Percentiles rank a stretch among this genome's conserved stretches.
Conservation (phyloP, 208 protist species). For the Herpetomonas samuelpessoai region DNA sequence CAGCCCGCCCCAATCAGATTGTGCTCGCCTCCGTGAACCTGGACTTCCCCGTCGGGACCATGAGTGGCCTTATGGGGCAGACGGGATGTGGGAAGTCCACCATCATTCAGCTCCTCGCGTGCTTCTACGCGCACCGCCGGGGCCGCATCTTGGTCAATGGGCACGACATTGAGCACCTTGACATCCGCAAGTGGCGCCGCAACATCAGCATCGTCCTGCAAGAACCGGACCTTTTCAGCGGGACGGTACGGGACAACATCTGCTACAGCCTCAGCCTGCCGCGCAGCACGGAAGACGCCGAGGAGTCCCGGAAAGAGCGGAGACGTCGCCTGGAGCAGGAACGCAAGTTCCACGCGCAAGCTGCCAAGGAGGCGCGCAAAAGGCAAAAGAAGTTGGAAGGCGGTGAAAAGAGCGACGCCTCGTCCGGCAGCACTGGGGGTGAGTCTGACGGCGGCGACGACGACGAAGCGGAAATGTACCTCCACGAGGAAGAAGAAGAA, state of each 20-base stretch:
- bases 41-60: constrained; percentile 29
- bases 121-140: constrained; percentile 67
- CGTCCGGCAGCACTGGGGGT: too few species aligned
- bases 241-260: constrained; percentile 92
- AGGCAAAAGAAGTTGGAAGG: too few species aligned
- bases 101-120: constrained; percentile 76
- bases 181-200: constrained; percentile 52
- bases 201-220: constrained; percentile 77
- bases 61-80: constrained; percentile 68
- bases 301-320: too few species aligned
- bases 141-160: constrained; percentile 69
- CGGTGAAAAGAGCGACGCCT: too few species aligned
- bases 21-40: constrained; percentile 48
- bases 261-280: constrained; percentile 47
- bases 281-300: too few species aligned
- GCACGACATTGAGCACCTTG: constrained; percentile 40
- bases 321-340: too few species aligned
- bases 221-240: constrained; percentile 89
- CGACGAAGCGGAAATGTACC: too few species aligned
- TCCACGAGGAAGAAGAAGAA: too few species aligned
- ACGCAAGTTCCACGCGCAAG: too few species aligned
- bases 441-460: too few species aligned
- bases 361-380: too few species aligned
- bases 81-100: constrained; percentile 87
- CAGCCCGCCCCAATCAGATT: constrained; percentile 52